These are phyloP conservation scores for Cinchona pubescens DNA, from an alignment of 257 asterid genomes.

Conservation along the genomic window DNA sequence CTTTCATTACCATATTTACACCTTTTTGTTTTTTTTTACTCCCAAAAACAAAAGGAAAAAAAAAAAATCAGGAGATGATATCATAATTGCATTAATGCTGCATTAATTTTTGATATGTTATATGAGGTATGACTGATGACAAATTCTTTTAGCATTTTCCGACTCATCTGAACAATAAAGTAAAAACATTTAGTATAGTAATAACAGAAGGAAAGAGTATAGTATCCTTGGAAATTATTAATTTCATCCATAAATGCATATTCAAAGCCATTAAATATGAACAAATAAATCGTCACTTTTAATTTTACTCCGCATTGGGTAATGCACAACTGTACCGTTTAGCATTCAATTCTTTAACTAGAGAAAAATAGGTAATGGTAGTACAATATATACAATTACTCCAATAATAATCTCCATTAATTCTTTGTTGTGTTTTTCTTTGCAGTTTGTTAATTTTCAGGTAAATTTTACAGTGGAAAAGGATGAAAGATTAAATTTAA, in stretches of 20 bases:
- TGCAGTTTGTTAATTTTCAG: too few relatives aligned
- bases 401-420: too few relatives aligned
- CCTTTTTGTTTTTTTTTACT: too few relatives aligned
- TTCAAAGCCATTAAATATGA: constrained; percentile 12
- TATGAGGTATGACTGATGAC: background rate
- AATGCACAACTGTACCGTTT: background rate
- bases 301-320: background rate
- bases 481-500: too few relatives aligned
- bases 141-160: background rate
- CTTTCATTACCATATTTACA: too few relatives aligned
- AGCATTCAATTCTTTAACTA: background rate
- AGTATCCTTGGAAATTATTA: background rate
- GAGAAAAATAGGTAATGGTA: background rate
- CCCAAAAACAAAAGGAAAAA: background rate
- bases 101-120: background rate
- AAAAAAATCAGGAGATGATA: background rate
- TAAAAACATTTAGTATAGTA: background rate
- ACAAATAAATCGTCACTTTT: constrained; percentile 3
- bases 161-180: background rate
- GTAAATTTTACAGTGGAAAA: too few relatives aligned
- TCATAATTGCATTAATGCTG: background rate
- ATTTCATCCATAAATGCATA: constrained; percentile 11
- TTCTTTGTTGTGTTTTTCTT: too few relatives aligned
- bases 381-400: too few relatives aligned
- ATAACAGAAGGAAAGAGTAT: background rate